Conservation (phyloP, 176 grass and related monocot genomes). For the Triticum urartu region DNA sequence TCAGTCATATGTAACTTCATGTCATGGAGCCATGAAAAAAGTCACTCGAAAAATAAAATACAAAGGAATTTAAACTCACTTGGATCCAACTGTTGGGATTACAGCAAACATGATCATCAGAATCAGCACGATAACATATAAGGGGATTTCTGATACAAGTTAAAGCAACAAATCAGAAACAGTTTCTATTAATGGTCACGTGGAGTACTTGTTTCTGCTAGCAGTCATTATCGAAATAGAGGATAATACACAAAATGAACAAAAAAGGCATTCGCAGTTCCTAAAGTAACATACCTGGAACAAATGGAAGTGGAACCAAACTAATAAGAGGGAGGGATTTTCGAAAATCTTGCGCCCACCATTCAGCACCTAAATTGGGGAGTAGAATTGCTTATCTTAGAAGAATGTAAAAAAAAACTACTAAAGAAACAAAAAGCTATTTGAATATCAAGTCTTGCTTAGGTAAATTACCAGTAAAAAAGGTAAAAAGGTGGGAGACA, state of each 20-base stretch:
- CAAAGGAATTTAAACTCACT: conserved; percentile 51
- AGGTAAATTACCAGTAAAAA: conserved; percentile 54
- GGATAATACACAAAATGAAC: neutral
- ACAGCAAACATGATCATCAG: conserved; percentile 74
- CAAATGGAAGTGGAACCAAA: conserved; percentile 82
- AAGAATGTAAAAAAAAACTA: conserved; percentile 10
- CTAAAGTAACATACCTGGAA: conserved; percentile 62
- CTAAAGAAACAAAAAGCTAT: neutral
- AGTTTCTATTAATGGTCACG: neutral
- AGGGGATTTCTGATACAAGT: conserved; percentile 73
- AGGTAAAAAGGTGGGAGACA: conserved; percentile 84
- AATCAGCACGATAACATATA: conserved; percentile 76
- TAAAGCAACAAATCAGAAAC: conserved; percentile 30
- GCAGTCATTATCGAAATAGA: neutral
- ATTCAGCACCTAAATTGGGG: conserved; percentile 80
- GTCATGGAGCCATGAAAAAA: neutral
- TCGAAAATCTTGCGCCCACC: conserved; percentile 97
- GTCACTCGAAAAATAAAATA: neutral
- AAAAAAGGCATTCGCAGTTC: neutral
- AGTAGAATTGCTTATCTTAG: neutral
- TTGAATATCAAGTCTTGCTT: neutral
- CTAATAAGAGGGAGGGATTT: conserved; percentile 78
- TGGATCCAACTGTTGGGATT: conserved; percentile 85
- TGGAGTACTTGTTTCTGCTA: neutral
- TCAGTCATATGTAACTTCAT: conserved; percentile 13